Conservation (phyloP, 148 eudicot species). For the Fagopyrum homotropicum region DNA sequence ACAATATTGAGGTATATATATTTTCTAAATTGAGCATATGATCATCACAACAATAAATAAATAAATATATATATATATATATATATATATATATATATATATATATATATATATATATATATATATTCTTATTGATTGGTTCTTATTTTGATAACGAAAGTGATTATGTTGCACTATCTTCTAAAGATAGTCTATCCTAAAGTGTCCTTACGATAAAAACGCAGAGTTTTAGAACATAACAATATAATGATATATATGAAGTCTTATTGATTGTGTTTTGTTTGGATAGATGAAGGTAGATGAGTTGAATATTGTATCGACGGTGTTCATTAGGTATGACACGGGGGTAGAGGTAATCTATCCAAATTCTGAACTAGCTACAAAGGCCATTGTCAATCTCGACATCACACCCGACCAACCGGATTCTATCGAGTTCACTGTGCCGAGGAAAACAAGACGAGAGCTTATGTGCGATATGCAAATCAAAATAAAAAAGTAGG, state of each 20-base stretch:
- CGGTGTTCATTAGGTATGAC: slow-evolving; percentile 2
- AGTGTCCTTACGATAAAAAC: too few species aligned
- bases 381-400: slow-evolving; percentile 3
- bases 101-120: too few species aligned
- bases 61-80: too few species aligned
- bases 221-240: too few species aligned
- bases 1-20: not conserved
- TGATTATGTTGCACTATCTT: too few species aligned
- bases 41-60: too few species aligned
- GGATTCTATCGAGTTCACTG: not conserved
- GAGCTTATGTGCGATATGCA: not conserved
- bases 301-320: not conserved
- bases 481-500: not conserved
- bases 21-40: not conserved
- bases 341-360: slow-evolving; percentile 5
- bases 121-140: too few species aligned
- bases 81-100: too few species aligned
- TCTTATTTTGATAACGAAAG: too few species aligned
- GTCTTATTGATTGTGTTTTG: not conserved
- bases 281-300: slow-evolving; percentile 5
- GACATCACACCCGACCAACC: slow-evolving; percentile 5
- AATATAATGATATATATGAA: too few species aligned
- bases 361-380: slow-evolving; percentile 4
- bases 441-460: not conserved
- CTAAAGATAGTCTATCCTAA: too few species aligned